Evolutionary conservation across 176 grass and related monocot genomes (phyloP).

Genomic region (Lolium multiflorum): DNA sequence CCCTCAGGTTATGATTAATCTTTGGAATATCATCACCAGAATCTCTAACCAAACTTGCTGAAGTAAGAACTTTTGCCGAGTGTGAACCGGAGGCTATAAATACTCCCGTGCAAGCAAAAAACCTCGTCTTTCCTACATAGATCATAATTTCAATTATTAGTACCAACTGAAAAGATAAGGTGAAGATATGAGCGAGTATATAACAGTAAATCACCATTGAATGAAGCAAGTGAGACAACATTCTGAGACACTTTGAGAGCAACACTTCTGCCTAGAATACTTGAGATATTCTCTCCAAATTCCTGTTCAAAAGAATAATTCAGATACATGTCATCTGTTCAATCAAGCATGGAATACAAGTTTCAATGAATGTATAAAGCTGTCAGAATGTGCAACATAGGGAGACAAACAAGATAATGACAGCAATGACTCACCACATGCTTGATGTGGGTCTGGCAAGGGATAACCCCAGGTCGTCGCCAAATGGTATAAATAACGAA

Average conservation of each 20-base stretch:
- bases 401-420: background rate
- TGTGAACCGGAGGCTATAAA: background rate
- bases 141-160: background rate
- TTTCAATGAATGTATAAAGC: background rate
- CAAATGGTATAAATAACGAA: background rate
- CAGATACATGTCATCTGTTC: background rate
- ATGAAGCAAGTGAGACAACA: slow-evolving; percentile 18
- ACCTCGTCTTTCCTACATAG: slow-evolving; percentile 7
- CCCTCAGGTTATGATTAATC: background rate
- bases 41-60: slow-evolving; percentile 11
- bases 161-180: background rate
- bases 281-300: background rate
- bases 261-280: background rate
- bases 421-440: background rate
- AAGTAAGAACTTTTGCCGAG: background rate
- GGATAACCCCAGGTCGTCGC: background rate
- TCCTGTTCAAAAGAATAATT: background rate
- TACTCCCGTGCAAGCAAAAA: slow-evolving; percentile 8
- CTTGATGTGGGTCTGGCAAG: background rate
- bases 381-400: background rate
- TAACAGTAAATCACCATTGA: background rate
- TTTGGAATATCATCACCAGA: background rate
- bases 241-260: background rate
- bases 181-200: background rate
- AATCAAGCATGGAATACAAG: background rate